Percentiles rank a stretch among this genome's conserved stretches.
Conservation (phyloP, 139 green algal species). For the Deuterostichococcus epilithicus region DNA sequence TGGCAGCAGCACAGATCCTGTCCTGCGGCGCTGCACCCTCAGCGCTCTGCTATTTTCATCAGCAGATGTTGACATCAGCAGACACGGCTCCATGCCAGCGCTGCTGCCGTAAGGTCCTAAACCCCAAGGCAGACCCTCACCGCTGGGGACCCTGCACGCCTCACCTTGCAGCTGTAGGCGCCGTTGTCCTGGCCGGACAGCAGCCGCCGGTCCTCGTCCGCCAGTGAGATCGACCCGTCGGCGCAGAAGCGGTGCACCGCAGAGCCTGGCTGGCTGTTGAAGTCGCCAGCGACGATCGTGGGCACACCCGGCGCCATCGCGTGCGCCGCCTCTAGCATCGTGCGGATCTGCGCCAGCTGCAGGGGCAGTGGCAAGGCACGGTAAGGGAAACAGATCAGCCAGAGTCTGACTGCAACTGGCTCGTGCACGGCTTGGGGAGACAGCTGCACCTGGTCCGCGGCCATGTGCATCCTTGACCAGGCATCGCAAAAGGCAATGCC, state of each 20-base stretch:
- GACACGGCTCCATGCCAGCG: too few species aligned
- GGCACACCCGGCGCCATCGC: slow-evolving; percentile 1
- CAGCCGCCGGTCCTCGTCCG: slow-evolving; percentile 15
- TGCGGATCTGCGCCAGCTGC: slow-evolving; percentile 58
- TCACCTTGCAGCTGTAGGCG: neutral
- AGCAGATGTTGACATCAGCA: too few species aligned
- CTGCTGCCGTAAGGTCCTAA: too few species aligned
- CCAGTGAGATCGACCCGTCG: slow-evolving; percentile 14
- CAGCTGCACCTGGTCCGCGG: neutral
- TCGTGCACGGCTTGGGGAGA: neutral
- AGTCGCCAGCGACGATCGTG: slow-evolving; percentile 54
- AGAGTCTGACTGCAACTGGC: neutral
- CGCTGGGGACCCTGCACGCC: too few species aligned
- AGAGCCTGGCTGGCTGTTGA: slow-evolving; percentile 55
- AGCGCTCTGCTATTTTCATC: too few species aligned
- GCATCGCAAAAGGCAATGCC: neutral
- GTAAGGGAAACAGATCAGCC: neutral
- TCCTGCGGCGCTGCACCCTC: too few species aligned
- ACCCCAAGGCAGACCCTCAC: too few species aligned
- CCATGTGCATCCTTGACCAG: neutral
- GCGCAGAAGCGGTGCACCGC: slow-evolving; percentile 50
- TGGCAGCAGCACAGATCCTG: too few species aligned
- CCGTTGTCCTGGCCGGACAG: slow-evolving; percentile 43
- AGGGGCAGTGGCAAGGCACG: neutral
- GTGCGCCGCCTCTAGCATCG: slow-evolving; percentile 33